phyloP scores from a whole-genome alignment of 345 rosid species.

The Clarkia xantiana region DNA sequence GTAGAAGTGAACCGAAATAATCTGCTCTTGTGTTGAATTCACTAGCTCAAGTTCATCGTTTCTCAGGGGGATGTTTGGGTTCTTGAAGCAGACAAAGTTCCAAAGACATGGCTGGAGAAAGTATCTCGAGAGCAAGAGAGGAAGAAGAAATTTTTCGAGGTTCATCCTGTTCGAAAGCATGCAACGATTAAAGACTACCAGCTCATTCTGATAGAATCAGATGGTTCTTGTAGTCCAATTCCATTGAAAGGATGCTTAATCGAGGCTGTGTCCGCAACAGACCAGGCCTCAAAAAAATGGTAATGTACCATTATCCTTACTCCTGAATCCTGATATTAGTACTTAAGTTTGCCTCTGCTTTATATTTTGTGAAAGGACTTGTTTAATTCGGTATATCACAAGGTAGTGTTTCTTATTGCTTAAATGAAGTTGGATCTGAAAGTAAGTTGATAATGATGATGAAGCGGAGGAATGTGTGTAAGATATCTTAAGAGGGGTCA shows the following conservation, averaged over 20 bases:
- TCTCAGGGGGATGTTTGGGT: slow-evolving; percentile 76
- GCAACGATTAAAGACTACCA: slow-evolving; percentile 44
- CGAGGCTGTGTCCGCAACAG: slow-evolving; percentile 77
- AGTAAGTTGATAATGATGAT: too few relatives aligned
- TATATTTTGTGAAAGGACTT: too few relatives aligned
- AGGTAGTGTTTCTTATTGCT: too few relatives aligned
- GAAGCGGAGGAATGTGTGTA: too few relatives aligned
- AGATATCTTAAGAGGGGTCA: too few relatives aligned
- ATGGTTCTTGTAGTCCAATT: slow-evolving; percentile 30
- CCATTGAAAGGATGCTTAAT: slow-evolving; percentile 44
- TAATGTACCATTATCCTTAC: slow-evolving; percentile 11
- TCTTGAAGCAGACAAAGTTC: slow-evolving; percentile 49
- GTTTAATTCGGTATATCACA: too few relatives aligned
- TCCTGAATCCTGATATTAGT: too few relatives aligned
- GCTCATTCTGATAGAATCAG: slow-evolving; percentile 38
- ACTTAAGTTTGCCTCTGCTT: too few relatives aligned
- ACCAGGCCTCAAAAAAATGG: slow-evolving; percentile 68
- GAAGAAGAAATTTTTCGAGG: slow-evolving; percentile 46
- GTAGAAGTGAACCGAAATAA: too few relatives aligned
- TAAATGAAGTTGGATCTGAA: too few relatives aligned
- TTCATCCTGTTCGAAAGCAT: slow-evolving; percentile 41
- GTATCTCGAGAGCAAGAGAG: slow-evolving; percentile 43
- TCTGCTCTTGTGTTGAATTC: too few relatives aligned
- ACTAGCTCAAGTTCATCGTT: not conserved
- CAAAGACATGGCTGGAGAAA: slow-evolving; percentile 31